phyloP scores from a whole-genome alignment of 225 moss, liverwort and hornwort genomes.

The Ulota crispa region DNA sequence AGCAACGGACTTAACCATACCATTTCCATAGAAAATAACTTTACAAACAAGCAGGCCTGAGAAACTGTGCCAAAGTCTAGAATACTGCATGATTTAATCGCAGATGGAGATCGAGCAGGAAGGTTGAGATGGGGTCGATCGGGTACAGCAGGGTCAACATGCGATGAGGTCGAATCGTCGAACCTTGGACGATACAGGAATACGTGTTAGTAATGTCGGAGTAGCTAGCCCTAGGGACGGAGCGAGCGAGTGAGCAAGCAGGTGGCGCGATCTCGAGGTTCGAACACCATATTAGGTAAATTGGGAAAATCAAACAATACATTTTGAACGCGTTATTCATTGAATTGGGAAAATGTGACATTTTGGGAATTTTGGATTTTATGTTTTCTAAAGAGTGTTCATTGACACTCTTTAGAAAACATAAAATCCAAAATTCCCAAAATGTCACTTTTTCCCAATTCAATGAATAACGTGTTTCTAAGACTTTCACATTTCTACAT shows the following conservation, averaged over 20 bases:
- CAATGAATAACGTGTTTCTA: too few relatives aligned
- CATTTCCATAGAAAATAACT: not conserved
- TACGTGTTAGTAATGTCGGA: not conserved
- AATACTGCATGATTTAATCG: not conserved
- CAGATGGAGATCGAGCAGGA: too few relatives aligned
- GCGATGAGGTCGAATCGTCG: conserved; percentile 31
- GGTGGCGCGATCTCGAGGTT: conserved; percentile 31
- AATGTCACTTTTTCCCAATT: too few relatives aligned
- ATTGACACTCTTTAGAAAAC: too few relatives aligned
- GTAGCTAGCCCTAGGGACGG: not conserved
- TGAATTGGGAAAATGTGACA: too few relatives aligned
- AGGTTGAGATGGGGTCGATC: not conserved
- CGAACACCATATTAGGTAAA: too few relatives aligned
- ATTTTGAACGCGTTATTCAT: too few relatives aligned
- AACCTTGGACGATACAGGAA: not conserved
- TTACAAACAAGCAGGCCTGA: not conserved
- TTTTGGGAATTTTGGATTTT: too few relatives aligned
- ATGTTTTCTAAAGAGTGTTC: too few relatives aligned
- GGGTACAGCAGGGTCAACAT: not conserved
- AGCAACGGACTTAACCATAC: not conserved
- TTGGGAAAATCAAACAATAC: too few relatives aligned
- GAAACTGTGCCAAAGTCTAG: not conserved
- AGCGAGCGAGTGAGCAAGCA: not conserved
- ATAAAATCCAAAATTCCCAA: too few relatives aligned
- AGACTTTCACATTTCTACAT: too few relatives aligned